Conservation (phyloP, 306 rosid species). For the Acacia confusa region DNA sequence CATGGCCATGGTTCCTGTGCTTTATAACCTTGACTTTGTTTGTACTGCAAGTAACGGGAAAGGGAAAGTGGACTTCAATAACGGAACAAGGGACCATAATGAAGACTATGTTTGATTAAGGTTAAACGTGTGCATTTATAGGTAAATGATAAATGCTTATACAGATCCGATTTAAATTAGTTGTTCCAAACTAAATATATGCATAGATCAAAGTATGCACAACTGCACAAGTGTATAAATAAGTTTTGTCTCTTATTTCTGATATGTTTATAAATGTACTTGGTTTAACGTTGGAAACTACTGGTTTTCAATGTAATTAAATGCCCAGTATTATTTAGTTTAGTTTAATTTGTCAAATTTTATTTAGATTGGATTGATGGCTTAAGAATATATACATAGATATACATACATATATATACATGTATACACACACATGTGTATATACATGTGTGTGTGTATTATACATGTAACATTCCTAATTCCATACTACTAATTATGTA, state of each 20-base stretch:
- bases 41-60: slow-evolving; percentile 18
- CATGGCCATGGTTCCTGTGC: slow-evolving; percentile 55
- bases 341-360: not conserved
- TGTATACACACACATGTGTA: too few species aligned
- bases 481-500: too few species aligned
- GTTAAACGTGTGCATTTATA: not conserved
- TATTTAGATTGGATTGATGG: not conserved
- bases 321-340: not conserved
- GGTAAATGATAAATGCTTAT: not conserved
- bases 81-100: not conserved
- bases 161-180: not conserved
- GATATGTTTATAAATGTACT: too few species aligned
- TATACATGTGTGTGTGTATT: too few species aligned
- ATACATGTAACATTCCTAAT: too few species aligned
- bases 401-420: too few species aligned
- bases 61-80: not conserved
- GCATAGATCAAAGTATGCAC: not conserved
- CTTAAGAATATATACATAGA: not conserved
- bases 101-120: slow-evolving; percentile 16
- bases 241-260: not conserved
- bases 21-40: slow-evolving; percentile 70
- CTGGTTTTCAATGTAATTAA: not conserved
- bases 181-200: not conserved
- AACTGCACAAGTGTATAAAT: not conserved
- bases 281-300: not conserved